These are phyloP conservation scores for Ilyonectria robusta DNA, from an alignment of 2,329 filamentous ascomycete genomes.

Conservation along the genomic window DNA sequence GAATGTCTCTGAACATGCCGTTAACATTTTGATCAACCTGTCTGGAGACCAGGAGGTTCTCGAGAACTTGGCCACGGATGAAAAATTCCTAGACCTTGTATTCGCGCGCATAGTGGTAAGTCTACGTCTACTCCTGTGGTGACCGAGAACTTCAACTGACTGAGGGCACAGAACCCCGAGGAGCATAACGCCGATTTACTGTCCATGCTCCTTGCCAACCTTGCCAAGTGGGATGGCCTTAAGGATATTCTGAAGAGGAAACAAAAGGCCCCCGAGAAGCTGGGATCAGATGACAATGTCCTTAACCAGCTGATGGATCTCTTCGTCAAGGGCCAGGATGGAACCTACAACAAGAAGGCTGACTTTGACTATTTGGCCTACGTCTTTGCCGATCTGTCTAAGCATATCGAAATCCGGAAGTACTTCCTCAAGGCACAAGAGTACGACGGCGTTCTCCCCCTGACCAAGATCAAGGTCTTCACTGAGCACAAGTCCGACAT, in stretches of 20 bases:
- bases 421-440: conserved; percentile 82
- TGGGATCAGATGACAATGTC: conserved; percentile 79
- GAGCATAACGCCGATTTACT: conserved; percentile 88
- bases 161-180: conserved; percentile 70
- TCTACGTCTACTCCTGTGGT: conserved; percentile 37
- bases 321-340: conserved; percentile 92
- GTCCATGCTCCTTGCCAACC: conserved; percentile 93
- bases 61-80: conserved; percentile 80
- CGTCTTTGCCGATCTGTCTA: conserved; percentile 92
- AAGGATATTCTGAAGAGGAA: conserved; percentile 78
- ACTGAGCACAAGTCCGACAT: conserved; percentile 90
- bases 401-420: conserved; percentile 79
- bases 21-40: conserved; percentile 91
- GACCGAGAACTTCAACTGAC: conserved; percentile 12
- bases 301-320: conserved; percentile 95
- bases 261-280: conserved; percentile 76
- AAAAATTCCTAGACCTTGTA: conserved; percentile 83
- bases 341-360: conserved; percentile 85
- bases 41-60: conserved; percentile 84
- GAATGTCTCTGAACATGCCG: conserved; percentile 92
- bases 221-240: conserved; percentile 84
- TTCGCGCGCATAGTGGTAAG: conserved; percentile 81
- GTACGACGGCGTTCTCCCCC: conserved; percentile 87
- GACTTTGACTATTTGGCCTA: conserved; percentile 96
- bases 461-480: conserved; percentile 94